phyloP scores from a whole-genome alignment of 2,329 filamentous ascomycete genomes.

The Talaromyces sp. region DNA sequence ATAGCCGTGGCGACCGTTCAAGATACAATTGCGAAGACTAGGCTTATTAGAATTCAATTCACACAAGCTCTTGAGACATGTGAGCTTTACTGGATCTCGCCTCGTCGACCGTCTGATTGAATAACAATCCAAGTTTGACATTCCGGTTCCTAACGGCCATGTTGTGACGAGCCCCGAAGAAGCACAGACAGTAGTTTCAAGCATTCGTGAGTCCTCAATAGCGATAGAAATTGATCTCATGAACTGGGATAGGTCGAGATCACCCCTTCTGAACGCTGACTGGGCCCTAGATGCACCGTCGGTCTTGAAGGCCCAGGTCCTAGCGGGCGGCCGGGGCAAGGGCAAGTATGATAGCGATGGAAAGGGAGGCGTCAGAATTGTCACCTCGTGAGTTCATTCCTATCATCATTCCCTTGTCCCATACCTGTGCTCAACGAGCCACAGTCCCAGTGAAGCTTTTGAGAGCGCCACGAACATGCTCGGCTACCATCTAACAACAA shows the following conservation, averaged over 20 bases:
- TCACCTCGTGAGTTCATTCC: conserved; percentile 21
- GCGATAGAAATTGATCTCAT: background rate
- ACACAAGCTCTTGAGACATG: conserved; percentile 28
- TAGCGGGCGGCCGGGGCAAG: conserved; percentile 36
- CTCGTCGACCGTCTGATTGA: background rate
- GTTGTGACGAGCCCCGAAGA: conserved; percentile 26
- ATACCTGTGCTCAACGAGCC: background rate
- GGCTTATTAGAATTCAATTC: conserved; percentile 30
- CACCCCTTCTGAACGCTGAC: background rate
- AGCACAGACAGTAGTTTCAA: conserved; percentile 27
- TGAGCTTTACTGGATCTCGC: conserved; percentile 2
- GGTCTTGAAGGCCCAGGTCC: conserved; percentile 36
- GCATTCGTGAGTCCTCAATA: conserved; percentile 21
- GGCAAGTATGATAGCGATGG: conserved; percentile 32
- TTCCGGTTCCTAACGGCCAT: conserved; percentile 31
- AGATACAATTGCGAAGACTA: conserved; percentile 20
- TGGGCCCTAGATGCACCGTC: conserved; percentile 26
- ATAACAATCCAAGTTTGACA: conserved; percentile 20
- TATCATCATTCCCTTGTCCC: background rate
- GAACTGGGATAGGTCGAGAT: background rate
- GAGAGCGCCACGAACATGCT: conserved; percentile 33
- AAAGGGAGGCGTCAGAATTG: conserved; percentile 33
- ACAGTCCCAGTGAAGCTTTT: conserved; percentile 30
- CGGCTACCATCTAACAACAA: conserved; percentile 30
- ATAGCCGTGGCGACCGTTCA: conserved; percentile 5